phyloP scores from a whole-genome alignment of 768 basidiomycete species.

The Russula lepida region DNA sequence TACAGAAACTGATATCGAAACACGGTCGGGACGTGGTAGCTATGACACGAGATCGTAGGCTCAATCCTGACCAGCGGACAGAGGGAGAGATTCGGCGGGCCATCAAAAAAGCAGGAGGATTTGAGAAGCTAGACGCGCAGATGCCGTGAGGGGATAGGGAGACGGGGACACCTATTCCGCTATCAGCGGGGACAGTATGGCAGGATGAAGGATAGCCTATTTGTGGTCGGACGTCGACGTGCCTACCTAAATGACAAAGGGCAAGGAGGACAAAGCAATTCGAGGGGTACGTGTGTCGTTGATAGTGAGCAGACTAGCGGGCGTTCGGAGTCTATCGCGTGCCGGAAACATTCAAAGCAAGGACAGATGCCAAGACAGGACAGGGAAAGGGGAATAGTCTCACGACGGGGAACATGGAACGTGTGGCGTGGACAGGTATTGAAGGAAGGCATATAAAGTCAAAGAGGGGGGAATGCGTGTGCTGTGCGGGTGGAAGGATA shows the following conservation, averaged over 20 bases:
- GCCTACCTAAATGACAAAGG: constrained; percentile 12
- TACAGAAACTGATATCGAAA: constrained; percentile 55
- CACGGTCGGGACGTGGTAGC: constrained; percentile 62
- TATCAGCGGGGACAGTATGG: constrained; percentile 6
- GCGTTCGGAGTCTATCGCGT: background rate
- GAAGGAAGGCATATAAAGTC: constrained; percentile 3
- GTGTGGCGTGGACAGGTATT: background rate
- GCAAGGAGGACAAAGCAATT: constrained; percentile 8
- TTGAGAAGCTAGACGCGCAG: constrained; percentile 26
- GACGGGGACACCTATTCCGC: constrained; percentile 2
- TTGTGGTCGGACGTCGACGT: constrained; percentile 7
- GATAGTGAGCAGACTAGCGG: background rate
- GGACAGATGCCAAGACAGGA: constrained; percentile 2
- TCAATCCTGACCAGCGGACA: constrained; percentile 82
- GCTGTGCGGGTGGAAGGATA: background rate
- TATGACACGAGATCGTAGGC: constrained; percentile 73
- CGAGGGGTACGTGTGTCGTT: constrained; percentile 4
- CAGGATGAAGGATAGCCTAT: constrained; percentile 17
- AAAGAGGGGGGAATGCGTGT: background rate
- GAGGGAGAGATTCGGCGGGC: constrained; percentile 65
- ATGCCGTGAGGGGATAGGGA: background rate
- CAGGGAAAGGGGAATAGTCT: background rate
- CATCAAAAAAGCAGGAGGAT: constrained; percentile 46
- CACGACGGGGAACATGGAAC: constrained; percentile 2
- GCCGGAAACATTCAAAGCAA: constrained; percentile 10